Base-by-base conservation (phyloP, 768 basidiomycete species). In the Tulasnella sp. region DNA sequence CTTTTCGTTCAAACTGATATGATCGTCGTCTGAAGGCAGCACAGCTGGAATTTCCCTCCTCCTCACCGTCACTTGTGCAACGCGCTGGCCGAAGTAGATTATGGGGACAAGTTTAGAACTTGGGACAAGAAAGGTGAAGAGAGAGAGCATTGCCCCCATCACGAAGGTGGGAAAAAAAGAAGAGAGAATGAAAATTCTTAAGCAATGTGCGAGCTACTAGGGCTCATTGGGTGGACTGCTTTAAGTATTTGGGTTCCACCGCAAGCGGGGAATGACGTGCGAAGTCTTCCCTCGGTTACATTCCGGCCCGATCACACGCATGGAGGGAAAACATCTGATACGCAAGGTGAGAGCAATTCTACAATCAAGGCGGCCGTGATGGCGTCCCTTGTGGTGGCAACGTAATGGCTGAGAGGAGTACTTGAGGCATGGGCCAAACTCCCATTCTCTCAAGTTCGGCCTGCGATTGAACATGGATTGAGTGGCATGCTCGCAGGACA, bases 41-140 rank as follows among this genome's bases (percentile, higher is more conserved):
- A 59, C 49, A 11, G 44, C 47, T 17, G 56, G 56, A 17, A 27
- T 11, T 21, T 49, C n/a, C 19, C 45, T 29, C 15, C 56, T 30
- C 48, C 56, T 43, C 13, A 59, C 56, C n/a, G 56, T 59, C 26
- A 59, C 45, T n/a, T 59, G 56, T 10, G 56, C 56, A 13, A 51
- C 29, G 19, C 34, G 24, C 19, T 48, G 23, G 26, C 47, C 56
- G 24, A 59, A 59, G n/a, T 59, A 29, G 3, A 59, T 43, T 13
- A 32, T 48, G 44, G 56, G 56, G 7, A 59, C 11, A 30, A 51
- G 45, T 7, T 42, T 29, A 19, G 32, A 19, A 51, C 32, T 42
- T 32, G 56, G 30, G 23, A 49, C 21, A 30, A 59, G 56, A 32
- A 56, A 45, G 30, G 54, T 42, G 26, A 56, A 27, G 41, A 23